These are phyloP conservation scores for Pichia sp. DNA, from an alignment of 1,139 yeast genomes.

Conservation along the genomic window DNA sequence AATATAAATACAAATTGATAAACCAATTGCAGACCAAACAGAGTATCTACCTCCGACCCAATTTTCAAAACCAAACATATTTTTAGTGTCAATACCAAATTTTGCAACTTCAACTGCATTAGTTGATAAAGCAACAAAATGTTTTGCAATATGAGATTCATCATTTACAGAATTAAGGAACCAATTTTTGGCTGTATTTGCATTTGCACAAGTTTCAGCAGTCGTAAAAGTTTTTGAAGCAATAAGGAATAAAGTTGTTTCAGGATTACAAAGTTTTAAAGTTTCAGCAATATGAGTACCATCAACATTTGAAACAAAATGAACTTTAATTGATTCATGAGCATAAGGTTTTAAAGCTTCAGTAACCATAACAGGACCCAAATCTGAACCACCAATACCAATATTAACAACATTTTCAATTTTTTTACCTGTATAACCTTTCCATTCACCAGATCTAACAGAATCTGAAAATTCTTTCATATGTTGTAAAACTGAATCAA, in stretches of 20 bases:
- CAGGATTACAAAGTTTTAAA: slow-evolving; percentile 69
- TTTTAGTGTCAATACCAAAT: slow-evolving; percentile 94
- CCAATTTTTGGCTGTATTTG: slow-evolving; percentile 93
- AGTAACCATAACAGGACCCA: slow-evolving; percentile 99
- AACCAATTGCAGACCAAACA: slow-evolving; percentile 98
- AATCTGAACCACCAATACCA: slow-evolving; percentile 98
- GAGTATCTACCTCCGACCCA: slow-evolving; percentile 99
- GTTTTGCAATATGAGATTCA: slow-evolving; percentile 77
- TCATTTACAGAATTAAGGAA: slow-evolving; percentile 67
- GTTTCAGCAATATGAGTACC: slow-evolving; percentile 97
- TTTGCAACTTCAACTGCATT: slow-evolving; percentile 85
- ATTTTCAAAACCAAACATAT: slow-evolving; percentile 96
- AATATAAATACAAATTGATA: slow-evolving; percentile 89
- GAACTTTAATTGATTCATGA: slow-evolving; percentile 67
- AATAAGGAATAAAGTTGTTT: slow-evolving; percentile 87
- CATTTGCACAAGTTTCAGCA: slow-evolving; percentile 95
- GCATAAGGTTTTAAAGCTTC: slow-evolving; percentile 93
- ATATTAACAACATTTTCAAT: slow-evolving; percentile 94
- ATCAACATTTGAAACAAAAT: slow-evolving; percentile 96
- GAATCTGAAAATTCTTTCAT: slow-evolving; percentile 91
- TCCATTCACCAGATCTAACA: slow-evolving; percentile 91
- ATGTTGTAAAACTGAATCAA: slow-evolving; percentile 83
- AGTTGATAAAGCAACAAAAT: slow-evolving; percentile 94
- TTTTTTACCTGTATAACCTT: slow-evolving; percentile 91
- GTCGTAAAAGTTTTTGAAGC: slow-evolving; percentile 99